Percentiles rank a stretch among this genome's conserved stretches.
Conservation (phyloP, 345 rosid species). For the Ricinus communis region DNA sequence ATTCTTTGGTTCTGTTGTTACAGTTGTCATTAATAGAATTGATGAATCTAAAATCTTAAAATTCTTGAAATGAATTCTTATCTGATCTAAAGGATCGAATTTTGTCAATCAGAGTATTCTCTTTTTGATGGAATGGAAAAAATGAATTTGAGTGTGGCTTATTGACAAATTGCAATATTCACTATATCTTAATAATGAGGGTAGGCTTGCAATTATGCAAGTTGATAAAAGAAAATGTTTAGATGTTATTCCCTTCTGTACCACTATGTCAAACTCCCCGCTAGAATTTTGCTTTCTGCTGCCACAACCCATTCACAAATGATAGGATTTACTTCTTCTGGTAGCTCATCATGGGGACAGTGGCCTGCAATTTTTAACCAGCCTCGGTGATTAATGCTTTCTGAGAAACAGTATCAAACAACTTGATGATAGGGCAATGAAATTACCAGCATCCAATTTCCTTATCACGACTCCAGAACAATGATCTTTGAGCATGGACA, state of each 20-base stretch:
- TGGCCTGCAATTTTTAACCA: constrained; percentile 9
- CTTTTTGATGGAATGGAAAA: background rate
- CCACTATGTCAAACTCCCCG: background rate
- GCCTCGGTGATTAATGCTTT: background rate
- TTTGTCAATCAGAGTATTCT: background rate
- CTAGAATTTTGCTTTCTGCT: constrained; percentile 10
- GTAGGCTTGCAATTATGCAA: background rate
- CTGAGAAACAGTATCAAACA: background rate
- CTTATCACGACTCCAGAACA: constrained; percentile 45
- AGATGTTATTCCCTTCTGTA: too few relatives aligned
- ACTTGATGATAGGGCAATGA: background rate
- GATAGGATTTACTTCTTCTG: background rate
- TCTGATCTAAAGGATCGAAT: background rate
- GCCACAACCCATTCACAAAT: constrained; percentile 4
- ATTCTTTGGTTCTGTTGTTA: too few relatives aligned
- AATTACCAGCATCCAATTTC: constrained; percentile 70
- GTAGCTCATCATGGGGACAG: constrained; percentile 2
- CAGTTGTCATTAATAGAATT: too few relatives aligned
- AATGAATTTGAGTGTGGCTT: background rate
- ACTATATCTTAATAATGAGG: background rate
- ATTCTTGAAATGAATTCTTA: too few relatives aligned
- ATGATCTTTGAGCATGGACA: constrained; percentile 59
- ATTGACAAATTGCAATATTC: background rate
- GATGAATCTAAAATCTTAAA: too few relatives aligned
- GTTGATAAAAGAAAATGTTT: background rate